These are phyloP conservation scores for Strobilomyces confusus DNA, from an alignment of 768 basidiomycete genomes.

Conservation along the genomic window DNA sequence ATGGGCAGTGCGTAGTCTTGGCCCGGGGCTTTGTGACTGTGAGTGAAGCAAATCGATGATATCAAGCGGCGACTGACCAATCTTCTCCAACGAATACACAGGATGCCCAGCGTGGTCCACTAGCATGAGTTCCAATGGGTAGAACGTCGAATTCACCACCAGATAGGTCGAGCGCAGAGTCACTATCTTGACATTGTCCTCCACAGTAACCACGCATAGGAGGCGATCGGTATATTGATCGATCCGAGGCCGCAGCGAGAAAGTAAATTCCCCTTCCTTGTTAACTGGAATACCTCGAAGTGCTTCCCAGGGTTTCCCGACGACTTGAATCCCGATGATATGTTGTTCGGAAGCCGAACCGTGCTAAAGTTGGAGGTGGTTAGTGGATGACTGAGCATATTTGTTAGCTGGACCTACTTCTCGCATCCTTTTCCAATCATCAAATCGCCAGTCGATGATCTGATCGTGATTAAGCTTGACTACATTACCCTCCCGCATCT, in stretches of 20 bases:
- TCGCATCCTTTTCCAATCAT: constrained; percentile 91
- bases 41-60: constrained; percentile 35
- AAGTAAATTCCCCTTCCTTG: constrained; percentile 87
- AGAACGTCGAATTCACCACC: constrained; percentile 85
- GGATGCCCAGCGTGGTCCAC: constrained; percentile 85
- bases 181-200: constrained; percentile 91
- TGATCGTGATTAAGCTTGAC: constrained; percentile 70
- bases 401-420: constrained; percentile 52
- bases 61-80: constrained; percentile 44
- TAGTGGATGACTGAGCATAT: not conserved
- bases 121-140: constrained; percentile 88
- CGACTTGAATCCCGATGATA: constrained; percentile 78
- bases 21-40: constrained; percentile 76
- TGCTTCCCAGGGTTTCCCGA: constrained; percentile 86
- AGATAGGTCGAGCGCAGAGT: constrained; percentile 91
- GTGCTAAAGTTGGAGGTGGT: constrained; percentile 35
- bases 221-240: constrained; percentile 76
- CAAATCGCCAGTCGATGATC: constrained; percentile 91
- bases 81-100: constrained; percentile 75
- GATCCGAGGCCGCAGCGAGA: constrained; percentile 75
- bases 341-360: constrained; percentile 64
- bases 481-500: constrained; percentile 44
- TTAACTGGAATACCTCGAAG: constrained; percentile 88
- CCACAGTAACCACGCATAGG: constrained; percentile 83
- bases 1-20: constrained; percentile 87